Base-by-base conservation (phyloP, 208 protist species). In the Leishmania mexicana region DNA sequence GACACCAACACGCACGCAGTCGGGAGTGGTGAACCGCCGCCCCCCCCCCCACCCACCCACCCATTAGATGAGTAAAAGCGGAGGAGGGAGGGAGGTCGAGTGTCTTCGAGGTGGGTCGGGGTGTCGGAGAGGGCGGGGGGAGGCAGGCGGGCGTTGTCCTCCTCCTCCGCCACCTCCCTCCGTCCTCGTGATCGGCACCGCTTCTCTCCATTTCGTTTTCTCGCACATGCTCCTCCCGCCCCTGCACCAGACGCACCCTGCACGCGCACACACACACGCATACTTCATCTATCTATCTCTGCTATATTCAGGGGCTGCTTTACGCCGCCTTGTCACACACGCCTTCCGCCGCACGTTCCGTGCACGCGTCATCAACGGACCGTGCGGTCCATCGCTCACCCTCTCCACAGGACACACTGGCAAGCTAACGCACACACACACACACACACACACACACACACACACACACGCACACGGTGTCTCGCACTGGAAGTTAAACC, bases 401-500 rank as follows among this genome's bases (percentile, higher is more conserved):
- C 67, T n/a, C 21, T 49, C 67, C 67, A 8, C 28, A 64, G n/a
- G 58, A 31, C 67, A 42, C 64, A 31, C 64, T 19, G 3, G 13
- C 64, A 70, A 2, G 40, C n/a, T n/a, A n/a, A n/a, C n/a, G n/a
- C n/a, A n/a, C n/a, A n/a, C n/a, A n/a, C n/a, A n/a, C n/a, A n/a
- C 67, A 72, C 19, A 72, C 7, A 72, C 68, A 53, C 68, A 38
- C 68, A 35, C 42, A 73, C 68, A 53, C 68, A 38, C 42, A 73
- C 68, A 53, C 10, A 49, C 19, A 8, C 40, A 21, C 38, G 24
- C 38, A 73, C 24, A 0, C 5, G 10, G 68, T 53, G 31, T 49
- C 68, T 51, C 24, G 49, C 40, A 71, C 15, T 8, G 42, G 42
- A 53, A 10, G 45, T 7, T 38, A 53, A 17, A 3, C 42, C 40